Base-by-base conservation (phyloP, 352 stramenopile genomes). In the Salisapilia sapeloensis region DNA sequence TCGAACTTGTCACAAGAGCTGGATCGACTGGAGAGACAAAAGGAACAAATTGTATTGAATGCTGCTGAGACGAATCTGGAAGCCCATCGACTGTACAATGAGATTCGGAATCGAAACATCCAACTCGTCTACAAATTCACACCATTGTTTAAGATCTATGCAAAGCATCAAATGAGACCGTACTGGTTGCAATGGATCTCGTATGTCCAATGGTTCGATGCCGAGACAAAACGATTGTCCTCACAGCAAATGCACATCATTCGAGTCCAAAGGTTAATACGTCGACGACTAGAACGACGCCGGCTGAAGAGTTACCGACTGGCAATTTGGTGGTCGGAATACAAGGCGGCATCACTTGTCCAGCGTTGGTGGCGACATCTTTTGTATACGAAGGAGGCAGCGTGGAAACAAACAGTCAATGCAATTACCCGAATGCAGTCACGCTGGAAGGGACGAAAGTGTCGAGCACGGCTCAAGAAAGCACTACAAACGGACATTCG, bases 251-350 rank as follows among this genome's bases (percentile, higher is more conserved):
- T 62, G 1, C 64, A 50, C 15, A 62, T 58, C 6, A 26, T 84
- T 6, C 60, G 48, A 2, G 81, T 84, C 30, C 67, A 84, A 13
- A 53, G 57, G 3, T 45, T 60, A 1, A 79, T 78, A 35, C 63
- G 67, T 6, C 22, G 44, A 24, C 61, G 58, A 14, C 61, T 59
- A 26, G 38, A 50, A 11, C 41, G 48, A 13, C 67, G 51, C 37
- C 29, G 18, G 14, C 50, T 48, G 13, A 50, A 50, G 12, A 44
- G 51, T 6, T 45, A 38, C 5, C 62, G 54, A 4, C 42, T 71
- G 17, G 38, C 42, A 4, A 27, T 55, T 0, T 35, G 53, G 22
- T 62, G 57, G 21, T 36, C 26, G 3, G 40, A 66, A 25, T 80
- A 59, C 58, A 14, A 50, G 25, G 51, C 56, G 1, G 44, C 50